A percentile compares a stretch with the other conserved stretches of the same genome.
These are phyloP conservation scores for Phytopythium vexans DNA, from an alignment of 352 stramenopile species.

Conservation along the genomic window DNA sequence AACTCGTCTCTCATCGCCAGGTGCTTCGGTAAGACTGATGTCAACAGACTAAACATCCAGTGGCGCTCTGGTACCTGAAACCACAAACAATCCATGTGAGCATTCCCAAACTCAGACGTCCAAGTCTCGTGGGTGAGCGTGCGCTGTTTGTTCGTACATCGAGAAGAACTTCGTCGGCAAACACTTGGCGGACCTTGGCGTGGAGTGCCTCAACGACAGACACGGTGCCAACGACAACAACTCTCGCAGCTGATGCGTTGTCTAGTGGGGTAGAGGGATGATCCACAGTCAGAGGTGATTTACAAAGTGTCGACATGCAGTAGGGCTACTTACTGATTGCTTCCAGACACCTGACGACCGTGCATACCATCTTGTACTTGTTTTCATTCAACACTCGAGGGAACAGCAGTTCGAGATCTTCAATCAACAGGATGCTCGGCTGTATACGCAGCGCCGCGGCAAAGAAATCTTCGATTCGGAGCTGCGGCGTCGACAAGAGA, in stretches of 20 bases:
- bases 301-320: not conserved
- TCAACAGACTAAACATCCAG: constrained; percentile 49
- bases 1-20: constrained; percentile 39
- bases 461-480: constrained; percentile 62
- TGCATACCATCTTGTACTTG: constrained; percentile 70
- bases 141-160: constrained; percentile 33
- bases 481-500: constrained; percentile 48
- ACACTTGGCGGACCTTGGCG: constrained; percentile 64
- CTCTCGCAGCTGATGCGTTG: constrained; percentile 18
- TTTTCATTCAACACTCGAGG: constrained; percentile 60
- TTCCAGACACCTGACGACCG: constrained; percentile 52
- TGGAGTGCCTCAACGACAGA: constrained; percentile 53
- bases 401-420: constrained; percentile 79
- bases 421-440: constrained; percentile 60
- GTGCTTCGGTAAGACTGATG: constrained; percentile 30
- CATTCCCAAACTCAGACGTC: too few relatives aligned
- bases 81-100: not conserved
- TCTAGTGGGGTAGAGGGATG: constrained; percentile 14
- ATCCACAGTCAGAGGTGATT: constrained; percentile 1
- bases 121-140: too few relatives aligned
- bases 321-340: constrained; percentile 39
- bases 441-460: constrained; percentile 67
- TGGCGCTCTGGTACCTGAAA: constrained; percentile 52
- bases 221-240: constrained; percentile 67
- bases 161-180: constrained; percentile 71